A percentile compares a stretch with the other conserved stretches of the same genome.
These are phyloP conservation scores for Suhomyces taliae DNA, from an alignment of 1,139 yeast species.

Conservation along the genomic window DNA sequence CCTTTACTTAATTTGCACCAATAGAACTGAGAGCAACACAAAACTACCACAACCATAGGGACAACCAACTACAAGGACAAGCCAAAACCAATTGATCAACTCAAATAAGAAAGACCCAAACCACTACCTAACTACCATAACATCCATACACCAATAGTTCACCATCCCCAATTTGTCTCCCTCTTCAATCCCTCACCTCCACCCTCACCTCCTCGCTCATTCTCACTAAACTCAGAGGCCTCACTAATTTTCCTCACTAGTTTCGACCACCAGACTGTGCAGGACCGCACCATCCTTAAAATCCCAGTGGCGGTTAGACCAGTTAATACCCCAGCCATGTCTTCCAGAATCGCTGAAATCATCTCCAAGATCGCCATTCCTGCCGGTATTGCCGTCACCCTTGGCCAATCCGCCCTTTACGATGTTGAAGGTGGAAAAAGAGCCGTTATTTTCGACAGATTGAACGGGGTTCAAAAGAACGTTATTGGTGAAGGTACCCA, in stretches of 20 bases:
- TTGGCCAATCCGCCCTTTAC: slow-evolving; percentile 74
- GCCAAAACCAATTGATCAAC: no score
- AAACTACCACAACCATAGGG: no score
- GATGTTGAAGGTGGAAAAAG: slow-evolving; percentile 96
- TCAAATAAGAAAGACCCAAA: no score
- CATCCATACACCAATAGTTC: no score
- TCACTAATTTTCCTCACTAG: background rate
- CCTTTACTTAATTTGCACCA: no score
- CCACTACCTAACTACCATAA: no score
- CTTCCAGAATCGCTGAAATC: slow-evolving; percentile 40
- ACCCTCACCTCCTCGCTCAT: background rate
- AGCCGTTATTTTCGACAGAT: slow-evolving; percentile 92
- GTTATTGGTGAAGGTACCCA: slow-evolving; percentile 98
- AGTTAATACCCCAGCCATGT: slow-evolving; percentile 22
- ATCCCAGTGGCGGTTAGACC: slow-evolving; percentile 10
- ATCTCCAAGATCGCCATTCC: slow-evolving; percentile 62
- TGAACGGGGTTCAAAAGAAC: slow-evolving; percentile 79
- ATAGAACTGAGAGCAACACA: no score
- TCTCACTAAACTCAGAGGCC: background rate
- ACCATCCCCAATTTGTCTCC: background rate
- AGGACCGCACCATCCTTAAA: background rate
- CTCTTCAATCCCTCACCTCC: background rate
- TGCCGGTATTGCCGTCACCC: slow-evolving; percentile 63
- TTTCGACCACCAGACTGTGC: background rate
- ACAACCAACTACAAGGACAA: no score